Percentiles rank a stretch among this genome's conserved stretches.
These are phyloP conservation scores for Verticillium isaacii DNA, from an alignment of 2,329 filamentous ascomycete species.

Conservation along the genomic window DNA sequence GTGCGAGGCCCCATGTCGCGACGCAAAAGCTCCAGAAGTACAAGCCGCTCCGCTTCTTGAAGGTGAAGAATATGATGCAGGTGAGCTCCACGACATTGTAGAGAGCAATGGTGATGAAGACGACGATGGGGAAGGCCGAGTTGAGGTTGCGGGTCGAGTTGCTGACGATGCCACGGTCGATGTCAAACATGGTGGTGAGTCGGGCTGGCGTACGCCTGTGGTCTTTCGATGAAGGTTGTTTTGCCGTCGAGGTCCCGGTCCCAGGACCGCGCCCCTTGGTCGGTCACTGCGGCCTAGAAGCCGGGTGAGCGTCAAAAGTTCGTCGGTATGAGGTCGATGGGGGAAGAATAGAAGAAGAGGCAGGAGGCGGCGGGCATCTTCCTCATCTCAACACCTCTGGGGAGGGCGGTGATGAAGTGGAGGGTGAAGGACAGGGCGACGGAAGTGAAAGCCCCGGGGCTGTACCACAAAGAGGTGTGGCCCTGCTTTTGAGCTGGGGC, in stretches of 20 bases:
- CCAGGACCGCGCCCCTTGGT: not conserved
- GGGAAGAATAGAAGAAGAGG: not conserved
- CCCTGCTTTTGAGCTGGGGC: not conserved
- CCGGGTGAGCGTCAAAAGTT: not conserved
- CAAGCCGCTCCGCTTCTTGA: slow-evolving; percentile 26
- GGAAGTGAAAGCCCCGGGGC: too few species aligned
- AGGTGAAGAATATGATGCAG: slow-evolving; percentile 29
- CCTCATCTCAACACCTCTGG: too few species aligned
- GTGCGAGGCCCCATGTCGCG: slow-evolving; percentile 26
- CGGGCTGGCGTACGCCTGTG: not conserved
- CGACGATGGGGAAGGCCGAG: slow-evolving; percentile 9
- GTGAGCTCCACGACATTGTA: slow-evolving; percentile 31
- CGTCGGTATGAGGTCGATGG: not conserved
- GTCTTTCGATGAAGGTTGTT: not conserved
- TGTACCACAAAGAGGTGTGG: too few species aligned
- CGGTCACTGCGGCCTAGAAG: not conserved
- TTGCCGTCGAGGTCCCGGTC: not conserved
- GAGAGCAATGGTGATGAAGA: slow-evolving; percentile 24
- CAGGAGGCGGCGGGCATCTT: not conserved
- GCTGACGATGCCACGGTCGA: slow-evolving; percentile 3
- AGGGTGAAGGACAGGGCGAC: too few species aligned
- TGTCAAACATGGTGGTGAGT: slow-evolving; percentile 2
- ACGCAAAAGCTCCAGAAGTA: slow-evolving; percentile 34
- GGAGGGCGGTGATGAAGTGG: too few species aligned
- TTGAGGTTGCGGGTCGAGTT: not conserved